Conservation (phyloP, 805 yeast genomes). For the Pichia pseudocactophila region DNA sequence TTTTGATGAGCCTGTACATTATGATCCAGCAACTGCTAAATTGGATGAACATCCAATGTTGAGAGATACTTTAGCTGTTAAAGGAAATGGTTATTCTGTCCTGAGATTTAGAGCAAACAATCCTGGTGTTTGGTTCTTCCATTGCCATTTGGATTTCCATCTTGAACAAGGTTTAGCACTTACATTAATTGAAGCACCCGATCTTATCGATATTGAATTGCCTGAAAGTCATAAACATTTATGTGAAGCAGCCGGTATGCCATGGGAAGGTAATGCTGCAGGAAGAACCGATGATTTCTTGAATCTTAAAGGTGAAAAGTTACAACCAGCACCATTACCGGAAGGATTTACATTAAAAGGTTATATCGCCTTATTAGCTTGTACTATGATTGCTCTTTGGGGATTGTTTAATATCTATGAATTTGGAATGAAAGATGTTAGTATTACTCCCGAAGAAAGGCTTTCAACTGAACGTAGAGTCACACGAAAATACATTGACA, state of each 20-base stretch:
- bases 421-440: constrained; percentile 59
- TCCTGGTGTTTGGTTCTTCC: constrained; percentile 94
- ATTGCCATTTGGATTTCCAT: constrained; percentile 86
- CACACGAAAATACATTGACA: constrained; percentile 9
- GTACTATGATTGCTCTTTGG: constrained; percentile 46
- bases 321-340: constrained; percentile 57
- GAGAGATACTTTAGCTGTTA: constrained; percentile 66
- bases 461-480: constrained; percentile 14
- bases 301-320: constrained; percentile 49
- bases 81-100: constrained; percentile 60
- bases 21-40: constrained; percentile 31
- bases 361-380: constrained; percentile 49
- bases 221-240: constrained; percentile 41
- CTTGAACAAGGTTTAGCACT: constrained; percentile 74
- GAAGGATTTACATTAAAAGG: constrained; percentile 65
- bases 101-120: constrained; percentile 71
- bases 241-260: constrained; percentile 40
- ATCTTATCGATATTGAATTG: constrained; percentile 33
- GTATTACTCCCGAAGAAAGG: constrained; percentile 22
- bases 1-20: constrained; percentile 51
- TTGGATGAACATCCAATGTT: constrained; percentile 52
- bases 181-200: constrained; percentile 63
- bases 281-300: constrained; percentile 47
- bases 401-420: constrained; percentile 53
- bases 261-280: constrained; percentile 65